Base-by-base conservation (phyloP, 306 rosid species). In the Ceratonia siliqua region DNA sequence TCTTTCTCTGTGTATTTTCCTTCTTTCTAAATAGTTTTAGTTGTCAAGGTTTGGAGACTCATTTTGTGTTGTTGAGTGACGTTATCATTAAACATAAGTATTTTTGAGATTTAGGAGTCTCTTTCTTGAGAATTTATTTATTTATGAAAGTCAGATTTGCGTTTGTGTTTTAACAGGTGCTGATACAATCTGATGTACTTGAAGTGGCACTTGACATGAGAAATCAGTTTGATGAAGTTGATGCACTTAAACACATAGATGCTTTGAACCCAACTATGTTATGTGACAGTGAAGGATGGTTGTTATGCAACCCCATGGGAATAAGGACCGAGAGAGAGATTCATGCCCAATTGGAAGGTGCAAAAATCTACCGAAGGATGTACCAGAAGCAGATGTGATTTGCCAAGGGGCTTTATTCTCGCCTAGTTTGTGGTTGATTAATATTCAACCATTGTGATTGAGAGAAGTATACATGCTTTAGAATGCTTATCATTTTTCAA, bases 261-360 rank as follows among this genome's bases (percentile, higher is more conserved):
- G 50, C 21, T 39, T 52, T 77, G 25, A 86, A 87, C 80, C 35
- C 72, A 30, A 79, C 77, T 50, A 24, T 74, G 65, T 32, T 48
- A 75, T 89, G 96, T 42, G 94, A 88, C 55, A 7, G 53, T 6
- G 88, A 94, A 71, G 97, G 98, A 73, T 94, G 97, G 98, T 56
- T 94, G 82, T 75, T 89, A 85, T 82, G 77, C 64, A 91, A 88
- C 72, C 98, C 94, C 39, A 78, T 89, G 96, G 94, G 90, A 41
- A 89, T 81, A 79, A 84, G 98, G 81, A 89, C 98, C 0, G 97
- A 91, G 74, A 88, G 98, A 88, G 98, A 94, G 86, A 75, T 94
- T 59, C 98, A 91, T 77, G 97, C 98, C 13, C 96, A 94, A 79
- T 50, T 75, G 5, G 97, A 89, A 87, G 94, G 96, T 27, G 79